Percentiles rank a stretch among this genome's conserved stretches.
These are phyloP conservation scores for Chytriomyces sp. DNA, from an alignment of 192 early-diverging fungal genomes.

Conservation along the genomic window DNA sequence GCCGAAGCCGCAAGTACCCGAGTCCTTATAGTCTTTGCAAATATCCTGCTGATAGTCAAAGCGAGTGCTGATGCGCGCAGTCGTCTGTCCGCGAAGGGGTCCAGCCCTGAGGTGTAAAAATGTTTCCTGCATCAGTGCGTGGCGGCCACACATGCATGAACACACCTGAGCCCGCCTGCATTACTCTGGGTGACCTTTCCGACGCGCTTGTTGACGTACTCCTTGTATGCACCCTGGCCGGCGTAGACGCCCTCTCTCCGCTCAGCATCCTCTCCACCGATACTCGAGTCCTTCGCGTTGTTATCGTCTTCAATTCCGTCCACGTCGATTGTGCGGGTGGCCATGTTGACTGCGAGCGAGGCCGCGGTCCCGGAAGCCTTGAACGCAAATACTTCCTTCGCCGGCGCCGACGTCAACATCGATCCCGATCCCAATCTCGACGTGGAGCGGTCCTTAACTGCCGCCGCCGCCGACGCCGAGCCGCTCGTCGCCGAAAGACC, in stretches of 20 bases:
- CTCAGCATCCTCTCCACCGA: conserved; percentile 43
- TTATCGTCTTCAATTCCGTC: conserved; percentile 37
- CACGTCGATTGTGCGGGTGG: conserved; percentile 53
- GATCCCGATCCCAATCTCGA: not conserved
- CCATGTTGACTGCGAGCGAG: conserved; percentile 39
- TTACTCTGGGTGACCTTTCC: conserved; percentile 58
- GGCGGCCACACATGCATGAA: not conserved
- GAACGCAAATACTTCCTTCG: conserved; percentile 9
- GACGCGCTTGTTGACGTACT: conserved; percentile 64
- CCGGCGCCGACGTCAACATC: not conserved
- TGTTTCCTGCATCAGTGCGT: not conserved
- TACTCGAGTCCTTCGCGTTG: not conserved
- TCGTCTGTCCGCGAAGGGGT: conserved; percentile 68
- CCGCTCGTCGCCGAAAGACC: conserved; percentile 1
- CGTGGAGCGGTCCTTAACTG: not conserved
- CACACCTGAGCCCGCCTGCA: conserved; percentile 45
- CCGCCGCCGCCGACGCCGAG: not conserved
- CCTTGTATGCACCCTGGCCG: conserved; percentile 70
- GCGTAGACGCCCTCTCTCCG: conserved; percentile 63
- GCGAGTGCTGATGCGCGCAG: conserved; percentile 77
- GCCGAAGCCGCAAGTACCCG: conserved; percentile 87
- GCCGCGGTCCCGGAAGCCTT: conserved; percentile 47
- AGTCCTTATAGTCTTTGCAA: conserved; percentile 96
- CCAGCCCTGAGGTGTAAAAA: conserved; percentile 57
- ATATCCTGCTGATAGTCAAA: conserved; percentile 98